These are phyloP conservation scores for Urochloa ruziziensis DNA, from an alignment of 176 grass and related monocot genomes.

Conservation along the genomic window DNA sequence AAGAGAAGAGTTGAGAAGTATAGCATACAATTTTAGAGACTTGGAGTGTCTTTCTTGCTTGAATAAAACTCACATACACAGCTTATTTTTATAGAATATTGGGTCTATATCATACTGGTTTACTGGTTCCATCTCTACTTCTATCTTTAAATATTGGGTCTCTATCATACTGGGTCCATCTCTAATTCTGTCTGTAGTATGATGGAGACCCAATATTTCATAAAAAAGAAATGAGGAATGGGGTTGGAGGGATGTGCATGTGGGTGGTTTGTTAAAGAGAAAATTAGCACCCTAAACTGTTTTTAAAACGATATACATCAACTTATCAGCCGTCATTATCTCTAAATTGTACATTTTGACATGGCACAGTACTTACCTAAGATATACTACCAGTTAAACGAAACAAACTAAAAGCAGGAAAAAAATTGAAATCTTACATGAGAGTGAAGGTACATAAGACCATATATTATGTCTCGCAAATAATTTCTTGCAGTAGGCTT, in stretches of 20 bases:
- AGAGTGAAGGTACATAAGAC: conserved; percentile 86
- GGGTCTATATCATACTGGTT: neutral
- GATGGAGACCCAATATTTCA: too few relatives aligned
- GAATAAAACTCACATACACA: neutral
- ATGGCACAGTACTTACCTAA: neutral
- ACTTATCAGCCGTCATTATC: neutral
- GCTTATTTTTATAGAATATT: neutral
- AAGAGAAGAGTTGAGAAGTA: neutral
- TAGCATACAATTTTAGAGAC: neutral
- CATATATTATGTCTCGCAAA: conserved; percentile 74
- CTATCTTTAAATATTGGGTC: neutral
- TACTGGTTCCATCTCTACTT: neutral
- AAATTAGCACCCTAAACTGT: neutral
- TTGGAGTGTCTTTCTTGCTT: neutral
- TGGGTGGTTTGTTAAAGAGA: neutral
- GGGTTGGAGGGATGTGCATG: neutral
- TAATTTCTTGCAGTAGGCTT: conserved; percentile 68
- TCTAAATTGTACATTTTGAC: neutral
- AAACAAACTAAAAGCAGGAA: too few relatives aligned
- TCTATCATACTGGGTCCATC: too few relatives aligned
- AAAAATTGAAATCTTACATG: conserved; percentile 59
- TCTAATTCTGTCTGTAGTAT: too few relatives aligned
- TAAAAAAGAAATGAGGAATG: neutral
- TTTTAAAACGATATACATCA: neutral
- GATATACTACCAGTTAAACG: neutral